These are phyloP conservation scores for Lasiosphaeriaceae sp. DNA, from an alignment of 495 filamentous ascomycete species.

Conservation along the genomic window DNA sequence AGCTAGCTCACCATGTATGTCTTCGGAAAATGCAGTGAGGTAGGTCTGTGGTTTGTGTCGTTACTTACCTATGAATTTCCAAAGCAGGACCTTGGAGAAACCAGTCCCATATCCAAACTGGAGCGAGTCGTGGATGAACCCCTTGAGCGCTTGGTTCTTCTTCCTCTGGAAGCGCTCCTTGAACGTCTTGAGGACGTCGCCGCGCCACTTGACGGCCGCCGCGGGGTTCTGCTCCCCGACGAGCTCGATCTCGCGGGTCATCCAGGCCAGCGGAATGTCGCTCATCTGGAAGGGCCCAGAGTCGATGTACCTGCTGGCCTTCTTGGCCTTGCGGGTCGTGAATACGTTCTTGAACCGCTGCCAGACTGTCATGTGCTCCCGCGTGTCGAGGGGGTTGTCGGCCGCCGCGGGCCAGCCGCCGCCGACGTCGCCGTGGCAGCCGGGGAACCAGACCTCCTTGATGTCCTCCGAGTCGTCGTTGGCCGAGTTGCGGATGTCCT, in stretches of 20 bases:
- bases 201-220: conserved; percentile 7
- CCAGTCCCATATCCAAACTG: conserved; percentile 9
- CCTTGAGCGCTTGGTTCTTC: conserved; percentile 5
- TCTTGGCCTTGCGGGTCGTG: conserved; percentile 2
- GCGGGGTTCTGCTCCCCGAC: conserved; percentile 7
- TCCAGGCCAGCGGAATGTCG: conserved; percentile 16
- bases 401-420: conserved; percentile 9
- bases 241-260: conserved; percentile 12
- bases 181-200: conserved; percentile 4
- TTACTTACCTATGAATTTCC: conserved; percentile 12
- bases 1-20: background rate
- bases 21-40: background rate
- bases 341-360: conserved; percentile 7
- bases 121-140: conserved; percentile 10
- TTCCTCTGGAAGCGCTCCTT: conserved; percentile 6
- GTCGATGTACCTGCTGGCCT: conserved; percentile 7
- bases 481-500: conserved; percentile 3
- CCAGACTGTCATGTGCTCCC: conserved; percentile 1
- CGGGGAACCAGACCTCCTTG: conserved; percentile 16
- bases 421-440: conserved; percentile 14
- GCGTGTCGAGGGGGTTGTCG: conserved; percentile 5
- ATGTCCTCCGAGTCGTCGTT: conserved; percentile 8
- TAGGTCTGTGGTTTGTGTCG: background rate
- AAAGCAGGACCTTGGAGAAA: conserved; percentile 9
- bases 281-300: conserved; percentile 15